Base-by-base conservation (phyloP, 176 grass and related monocot species). In the Stipa capillata region DNA sequence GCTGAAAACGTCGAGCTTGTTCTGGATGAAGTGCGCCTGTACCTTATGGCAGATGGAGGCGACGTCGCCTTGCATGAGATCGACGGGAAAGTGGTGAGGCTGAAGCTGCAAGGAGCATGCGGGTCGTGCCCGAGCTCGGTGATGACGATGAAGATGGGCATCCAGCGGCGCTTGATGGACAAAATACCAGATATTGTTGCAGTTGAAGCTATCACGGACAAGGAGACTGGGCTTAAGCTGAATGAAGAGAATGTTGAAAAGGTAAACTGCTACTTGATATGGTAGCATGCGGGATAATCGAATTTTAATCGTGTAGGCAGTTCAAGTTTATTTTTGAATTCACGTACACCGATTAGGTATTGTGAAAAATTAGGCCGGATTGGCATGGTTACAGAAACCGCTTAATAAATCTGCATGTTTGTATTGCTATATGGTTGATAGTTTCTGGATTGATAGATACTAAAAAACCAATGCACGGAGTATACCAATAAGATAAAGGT, bases 21-120 rank as follows among this genome's bases (percentile, higher is more conserved):
- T 49, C 81, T 97, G 36, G 89, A 90, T 41, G 84, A 94, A 79
- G 91, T 94, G 15, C 91, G 94, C 13, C 91, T 87, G 2, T 90
- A 97, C 68, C 89, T 97, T 13, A 82, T 84, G 12, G 83, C 94
- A 17, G 91, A 97, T 48, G 94, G 94, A 60, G 94, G 94, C 41
- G 49, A 94, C 7, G 89, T 91, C 12, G 75, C 82, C 58, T 54
- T 97, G 49, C 91, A 94, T 69, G 94, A 94, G 80, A 97, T 97
- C 11, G 79, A 89, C 8, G 82, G 89, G 54, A 91, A 88, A 45
- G 69, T 94, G 74, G 94, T 97, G 52, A 79, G 78, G 71, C 60
- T 97, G 75, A 94, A 79, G 79, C 69, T 94, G 21, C 89, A 94
- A 50, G 94, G 94, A 57, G 91, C 89, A 6, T 94, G 94, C 42